Evolutionary conservation across 352 stramenopile genomes (phyloP), one percentile per base, ranked within the genome.

Genomic region (Halophytophthora batemanensis): DNA sequence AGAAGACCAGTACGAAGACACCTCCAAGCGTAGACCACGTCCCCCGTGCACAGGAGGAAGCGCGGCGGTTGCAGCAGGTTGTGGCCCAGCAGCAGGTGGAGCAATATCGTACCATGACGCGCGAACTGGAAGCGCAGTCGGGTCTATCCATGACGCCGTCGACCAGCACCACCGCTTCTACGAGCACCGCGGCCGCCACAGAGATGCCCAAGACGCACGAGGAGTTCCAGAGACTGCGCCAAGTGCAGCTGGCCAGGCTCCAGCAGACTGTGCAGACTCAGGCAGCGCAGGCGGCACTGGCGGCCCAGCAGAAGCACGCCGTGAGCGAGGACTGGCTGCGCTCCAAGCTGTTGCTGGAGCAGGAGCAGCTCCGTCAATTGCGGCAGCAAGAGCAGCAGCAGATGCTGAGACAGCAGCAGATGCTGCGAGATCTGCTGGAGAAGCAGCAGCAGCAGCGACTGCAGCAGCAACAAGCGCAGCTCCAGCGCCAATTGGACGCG

Each of bases 211-310:
- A 67, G 51, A 73, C 56, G 15, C 56, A 55, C 8, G 60, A 82
- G 25, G 71, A 84, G 18, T 52, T 83, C 14, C 64, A 86, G 50
- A 69, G 72, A 1, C 53, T 70, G 6, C 61, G 73, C 15, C 61
- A 75, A 31, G 69, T 82, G 45, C 69, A 76, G 13, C 59, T 87
- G 7, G 57, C 77, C 29, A 70, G 64, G 13, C 53, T 89, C 25
- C 78, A 89, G 47, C 75, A 86, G 25, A 77, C 77, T 18, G 60
- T 65, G 25, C 65, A 63, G 41, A 49, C 45, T 10, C 53, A 69
- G 55, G 59, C 64, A 34, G 64, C 61, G 25, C 50, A 80, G 23
- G 61, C 68, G 22, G 67, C 67, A 0, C 55, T 78, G 2, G 42
- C 49, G 33, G 60, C 62, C 7, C 48, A 65, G 39, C 56, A 70